These are phyloP conservation scores for Circinella umbellata DNA, from an alignment of 371 early-diverging fungal genomes.

Conservation along the genomic window DNA sequence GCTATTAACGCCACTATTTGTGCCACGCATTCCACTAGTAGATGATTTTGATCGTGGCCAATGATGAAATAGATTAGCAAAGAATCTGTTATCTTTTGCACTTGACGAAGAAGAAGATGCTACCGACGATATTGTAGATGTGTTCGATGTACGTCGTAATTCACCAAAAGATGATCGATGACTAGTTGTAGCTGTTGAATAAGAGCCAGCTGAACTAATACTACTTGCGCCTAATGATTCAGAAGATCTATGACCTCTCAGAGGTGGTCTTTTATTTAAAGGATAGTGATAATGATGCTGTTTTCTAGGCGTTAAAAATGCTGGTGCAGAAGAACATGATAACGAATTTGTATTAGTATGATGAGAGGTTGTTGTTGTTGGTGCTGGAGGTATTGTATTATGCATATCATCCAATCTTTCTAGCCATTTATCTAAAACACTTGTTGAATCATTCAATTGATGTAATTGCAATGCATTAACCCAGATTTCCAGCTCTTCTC, in stretches of 20 bases:
- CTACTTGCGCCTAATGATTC: constrained; percentile 21
- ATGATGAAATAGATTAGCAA: constrained; percentile 22
- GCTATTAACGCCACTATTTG: not conserved
- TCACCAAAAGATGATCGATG: constrained; percentile 21
- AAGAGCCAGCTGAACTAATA: constrained; percentile 11
- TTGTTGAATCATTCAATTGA: constrained; percentile 26
- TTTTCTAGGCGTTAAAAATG: constrained; percentile 9
- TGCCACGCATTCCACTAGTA: not conserved
- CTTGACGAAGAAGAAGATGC: not conserved
- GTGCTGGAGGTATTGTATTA: constrained; percentile 11
- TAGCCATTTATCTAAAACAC: constrained; percentile 52
- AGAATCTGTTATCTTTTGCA: constrained; percentile 14
- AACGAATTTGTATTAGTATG: not conserved
- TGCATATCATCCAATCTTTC: constrained; percentile 40
- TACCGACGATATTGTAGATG: constrained; percentile 6
- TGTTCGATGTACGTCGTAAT: constrained; percentile 19
- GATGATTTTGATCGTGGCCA: constrained; percentile 20
- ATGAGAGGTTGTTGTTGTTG: constrained; percentile 1
- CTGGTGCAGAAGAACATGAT: constrained; percentile 4
- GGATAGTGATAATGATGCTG: constrained; percentile 1
- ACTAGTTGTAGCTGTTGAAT: constrained; percentile 12
- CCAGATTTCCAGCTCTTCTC: constrained; percentile 34
- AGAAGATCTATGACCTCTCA: constrained; percentile 20
- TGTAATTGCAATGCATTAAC: constrained; percentile 27
- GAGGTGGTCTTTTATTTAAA: constrained; percentile 4